These are phyloP conservation scores for Xylariaceae sp. DNA, from an alignment of 2,329 filamentous ascomycete species.

Conservation along the genomic window DNA sequence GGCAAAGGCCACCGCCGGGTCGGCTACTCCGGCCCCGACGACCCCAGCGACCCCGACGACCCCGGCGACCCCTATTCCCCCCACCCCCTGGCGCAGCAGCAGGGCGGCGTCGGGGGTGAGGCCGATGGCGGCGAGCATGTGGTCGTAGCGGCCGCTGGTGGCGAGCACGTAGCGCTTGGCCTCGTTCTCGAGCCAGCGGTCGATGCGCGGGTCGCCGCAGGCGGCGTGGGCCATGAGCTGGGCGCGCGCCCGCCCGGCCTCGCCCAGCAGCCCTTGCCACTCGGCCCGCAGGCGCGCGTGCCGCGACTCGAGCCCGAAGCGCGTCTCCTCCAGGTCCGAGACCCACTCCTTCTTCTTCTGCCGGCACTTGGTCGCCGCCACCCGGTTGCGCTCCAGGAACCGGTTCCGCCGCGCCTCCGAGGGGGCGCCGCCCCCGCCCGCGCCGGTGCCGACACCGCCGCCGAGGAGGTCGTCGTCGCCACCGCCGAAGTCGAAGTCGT, in stretches of 20 bases:
- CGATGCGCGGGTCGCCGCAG: constrained; percentile 46
- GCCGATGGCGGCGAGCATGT: constrained; percentile 17
- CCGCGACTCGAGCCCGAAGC: constrained; percentile 34
- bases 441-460: too few species aligned
- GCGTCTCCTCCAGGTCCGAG: constrained; percentile 39
- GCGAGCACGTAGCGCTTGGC: constrained; percentile 40
- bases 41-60: too few species aligned
- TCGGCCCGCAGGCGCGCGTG: constrained; percentile 37
- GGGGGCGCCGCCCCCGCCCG: too few species aligned
- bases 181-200: constrained; percentile 46
- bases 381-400: constrained; percentile 62
- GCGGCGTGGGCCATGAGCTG: constrained; percentile 43
- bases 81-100: too few species aligned
- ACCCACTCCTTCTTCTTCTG: constrained; percentile 56
- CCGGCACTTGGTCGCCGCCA: constrained; percentile 67
- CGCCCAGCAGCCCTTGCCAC: constrained; percentile 32
- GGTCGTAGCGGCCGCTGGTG: constrained; percentile 23
- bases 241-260: constrained; percentile 41
- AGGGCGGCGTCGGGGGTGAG: too few species aligned
- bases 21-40: too few species aligned
- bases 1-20: too few species aligned
- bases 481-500: too few species aligned
- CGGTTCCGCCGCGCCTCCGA: constrained; percentile 40
- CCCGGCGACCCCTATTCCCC: too few species aligned
- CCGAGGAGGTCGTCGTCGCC: too few species aligned